phyloP scores from a whole-genome alignment of 305 asterid genomes.

The Fraxinus velutina region DNA sequence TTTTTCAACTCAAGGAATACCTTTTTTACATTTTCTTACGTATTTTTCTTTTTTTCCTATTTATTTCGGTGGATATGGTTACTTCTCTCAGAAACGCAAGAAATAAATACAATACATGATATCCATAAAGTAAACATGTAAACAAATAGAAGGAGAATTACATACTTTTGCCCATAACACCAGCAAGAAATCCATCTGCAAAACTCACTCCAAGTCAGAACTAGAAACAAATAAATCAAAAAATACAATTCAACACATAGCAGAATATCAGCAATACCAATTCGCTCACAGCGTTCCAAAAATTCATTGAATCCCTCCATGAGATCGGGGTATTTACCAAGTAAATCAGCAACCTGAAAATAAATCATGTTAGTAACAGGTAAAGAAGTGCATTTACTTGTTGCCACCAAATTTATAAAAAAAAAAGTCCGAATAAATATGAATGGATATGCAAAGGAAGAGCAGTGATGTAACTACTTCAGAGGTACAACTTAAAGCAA shows the following conservation, averaged over 20 bases:
- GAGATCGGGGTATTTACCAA: constrained; percentile 92
- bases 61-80: not conserved
- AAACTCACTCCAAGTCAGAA: constrained; percentile 37
- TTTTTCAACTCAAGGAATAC: not conserved
- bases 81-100: not conserved
- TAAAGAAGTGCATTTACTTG: not conserved
- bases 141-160: constrained; percentile 19
- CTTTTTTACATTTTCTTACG: not conserved
- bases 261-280: constrained; percentile 51
- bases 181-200: constrained; percentile 97
- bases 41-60: not conserved
- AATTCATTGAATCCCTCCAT: constrained; percentile 90
- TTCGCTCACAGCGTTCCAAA: constrained; percentile 89
- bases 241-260: constrained; percentile 12
- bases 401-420: not conserved
- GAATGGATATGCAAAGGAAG: not conserved
- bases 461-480: not conserved
- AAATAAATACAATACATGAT: not conserved
- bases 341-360: constrained; percentile 81
- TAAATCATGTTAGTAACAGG: constrained; percentile 21
- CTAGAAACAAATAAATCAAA: not conserved
- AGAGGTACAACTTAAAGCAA: constrained; percentile 7
- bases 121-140: not conserved
- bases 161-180: constrained; percentile 96
- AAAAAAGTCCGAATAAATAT: not conserved